Base-by-base conservation (phyloP, 495 filamentous ascomycete species). In the Astrothelium subdiscretum region DNA sequence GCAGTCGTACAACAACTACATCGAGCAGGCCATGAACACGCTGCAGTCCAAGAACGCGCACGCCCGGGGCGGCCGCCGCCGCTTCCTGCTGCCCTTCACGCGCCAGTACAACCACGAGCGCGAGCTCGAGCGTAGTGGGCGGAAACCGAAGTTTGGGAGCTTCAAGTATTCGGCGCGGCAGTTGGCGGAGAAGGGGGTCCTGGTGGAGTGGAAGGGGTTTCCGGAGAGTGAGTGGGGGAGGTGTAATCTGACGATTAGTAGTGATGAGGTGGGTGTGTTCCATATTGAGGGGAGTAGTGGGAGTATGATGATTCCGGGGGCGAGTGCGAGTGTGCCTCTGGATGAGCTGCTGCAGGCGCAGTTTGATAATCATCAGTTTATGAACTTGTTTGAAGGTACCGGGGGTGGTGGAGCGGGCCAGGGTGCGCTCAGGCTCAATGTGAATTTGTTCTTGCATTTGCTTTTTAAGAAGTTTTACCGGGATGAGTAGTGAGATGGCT, bases 11-110 rank as follows among this genome's bases (percentile, higher is more conserved):
- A 96, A 99, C 71, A 91, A 97, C 74, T 97, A 97, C 71, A 96
- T 99, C 68, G 94, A 99, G 78, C 92, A 97, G 72, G 91, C 94
- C 22, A 96, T 99, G 91, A 81, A 92, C 59, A 97, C 95, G n/a
- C 82, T 99, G 58, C 95, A 97, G 74, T 94, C 88, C 73, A 96
- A 96, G 76, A 26, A 27, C 48, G 48, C 48, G 48, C 20, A 54
- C 5, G 48, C 22, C 22, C 95, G 96, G 74, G 92, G 90, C 66
- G 80, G 83, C 62, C 95, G 96, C 76, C 95, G 94, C 70, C 82
- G 88, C 58, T 95, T 96, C 81, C 83, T 97, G 59, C 83, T 99
- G 73, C 94, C 94, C 26, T 99, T 99, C 74, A 96, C 95, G 32
- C 95, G 96, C 67, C 94, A 99, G 72, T 99, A 95, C 83, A 92